A percentile compares a stretch with the other conserved stretches of the same genome.
Conservation (phyloP, 441 rosid species). For the Mallotus japonicus region DNA sequence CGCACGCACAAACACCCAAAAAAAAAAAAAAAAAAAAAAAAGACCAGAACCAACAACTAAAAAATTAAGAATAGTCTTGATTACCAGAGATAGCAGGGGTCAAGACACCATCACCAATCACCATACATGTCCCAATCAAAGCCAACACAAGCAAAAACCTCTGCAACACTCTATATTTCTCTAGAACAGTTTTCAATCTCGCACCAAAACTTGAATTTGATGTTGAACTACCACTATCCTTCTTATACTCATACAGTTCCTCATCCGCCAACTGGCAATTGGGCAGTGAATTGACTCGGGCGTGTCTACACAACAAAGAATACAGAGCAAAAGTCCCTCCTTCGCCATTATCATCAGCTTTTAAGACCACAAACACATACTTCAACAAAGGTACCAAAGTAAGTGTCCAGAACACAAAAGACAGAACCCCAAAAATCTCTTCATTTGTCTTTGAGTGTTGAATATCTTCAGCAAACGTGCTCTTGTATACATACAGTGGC, state of each 20-base stretch:
- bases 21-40: neutral
- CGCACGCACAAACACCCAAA: neutral
- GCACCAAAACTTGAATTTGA: conserved; percentile 34
- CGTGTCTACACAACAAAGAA: conserved; percentile 85
- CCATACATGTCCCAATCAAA: conserved; percentile 57
- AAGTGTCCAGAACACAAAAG: conserved; percentile 92
- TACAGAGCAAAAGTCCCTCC: conserved; percentile 98
- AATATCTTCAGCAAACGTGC: conserved; percentile 88
- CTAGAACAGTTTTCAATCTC: conserved; percentile 43
- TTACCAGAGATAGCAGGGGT: conserved; percentile 57
- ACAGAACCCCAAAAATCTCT: conserved; percentile 89
- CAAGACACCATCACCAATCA: conserved; percentile 55
- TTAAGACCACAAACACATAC: conserved; percentile 81
- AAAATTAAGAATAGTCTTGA: neutral
- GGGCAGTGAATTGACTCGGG: conserved; percentile 83
- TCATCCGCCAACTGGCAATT: conserved; percentile 89
- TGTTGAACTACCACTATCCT: conserved; percentile 33
- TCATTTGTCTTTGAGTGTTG: conserved; percentile 83
- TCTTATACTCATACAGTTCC: conserved; percentile 67
- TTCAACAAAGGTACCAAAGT: conserved; percentile 88
- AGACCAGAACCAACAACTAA: neutral
- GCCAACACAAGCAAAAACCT: conserved; percentile 43
- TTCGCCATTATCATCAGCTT: conserved; percentile 93
- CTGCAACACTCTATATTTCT: conserved; percentile 41
- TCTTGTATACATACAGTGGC: conserved; percentile 83